Base-by-base conservation (phyloP, 2,329 filamentous ascomycete genomes). In the Tolypocladium capitatum region DNA sequence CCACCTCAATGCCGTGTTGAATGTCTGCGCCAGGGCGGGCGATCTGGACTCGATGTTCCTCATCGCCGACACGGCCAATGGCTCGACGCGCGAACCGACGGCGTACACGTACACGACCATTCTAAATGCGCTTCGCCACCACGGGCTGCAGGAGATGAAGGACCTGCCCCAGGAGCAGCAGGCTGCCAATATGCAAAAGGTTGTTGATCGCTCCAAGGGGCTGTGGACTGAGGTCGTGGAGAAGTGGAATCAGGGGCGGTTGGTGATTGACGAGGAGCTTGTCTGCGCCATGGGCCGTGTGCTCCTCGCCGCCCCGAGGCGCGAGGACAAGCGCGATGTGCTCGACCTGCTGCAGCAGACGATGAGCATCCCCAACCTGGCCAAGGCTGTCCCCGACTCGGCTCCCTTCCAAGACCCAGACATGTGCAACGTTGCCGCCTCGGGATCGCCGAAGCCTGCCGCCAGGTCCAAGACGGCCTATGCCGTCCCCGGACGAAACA, bases 1-100 rank as follows among this genome's bases (percentile, higher is more conserved):
- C 48, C 92, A 97, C 60, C 80, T 86, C 52, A 98, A 98, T 61
- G 86, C 90, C 10, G 79, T 89, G n/a, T 70, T 98, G 41, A 80
- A 82, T 49, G 84, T 92, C 9, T 97, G 90, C 62, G 77, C 83
- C 43, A 75, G 79, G 49, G 83, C 85, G 4, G 63, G 73, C 13
- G 83, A 96, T 60, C 73, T 94, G 63, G 88, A 95, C 55, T 78
- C 82, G 16, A 68, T 97, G 55, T 94, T 92, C 73, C 75, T 76
- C 47, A 75, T 96, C 53, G 78, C 83, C 40, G 75, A 79, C n/a
- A 80, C 81, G 31, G 74, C 91, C 49, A 83, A 89, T 16, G 75
- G 81, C 14, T 67, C 80, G 0, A 61, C 74, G 0, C 75, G 78
- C 31, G 69, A 81, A 18, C 82, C 90, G 4, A 94, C 64, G 65